A percentile compares a stretch with the other conserved stretches of the same genome.
Conservation (phyloP, 371 early-diverging fungal genomes). For the Rhizopus delemar region DNA sequence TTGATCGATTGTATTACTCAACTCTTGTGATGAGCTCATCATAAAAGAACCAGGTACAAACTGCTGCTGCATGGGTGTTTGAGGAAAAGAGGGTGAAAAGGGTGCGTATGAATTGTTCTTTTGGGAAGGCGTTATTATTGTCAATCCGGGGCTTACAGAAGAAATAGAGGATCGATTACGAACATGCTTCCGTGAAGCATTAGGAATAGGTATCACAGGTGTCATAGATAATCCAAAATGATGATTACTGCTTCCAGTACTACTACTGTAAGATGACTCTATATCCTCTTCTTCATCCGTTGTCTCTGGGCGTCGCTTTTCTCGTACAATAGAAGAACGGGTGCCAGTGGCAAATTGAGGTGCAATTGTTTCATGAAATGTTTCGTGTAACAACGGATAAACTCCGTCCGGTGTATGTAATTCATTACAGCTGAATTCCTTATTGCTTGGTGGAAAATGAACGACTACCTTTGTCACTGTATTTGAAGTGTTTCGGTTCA, state of each 20-base stretch:
- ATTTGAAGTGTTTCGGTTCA: slow-evolving; percentile 6
- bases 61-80: slow-evolving; percentile 5
- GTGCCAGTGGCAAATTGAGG: slow-evolving; percentile 57
- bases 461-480: slow-evolving; percentile 8
- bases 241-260: not conserved
- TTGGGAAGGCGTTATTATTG: slow-evolving; percentile 20
- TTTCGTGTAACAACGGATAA: slow-evolving; percentile 54
- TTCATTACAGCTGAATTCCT: slow-evolving; percentile 44
- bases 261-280: slow-evolving; percentile 2
- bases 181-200: slow-evolving; percentile 20
- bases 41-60: slow-evolving; percentile 15
- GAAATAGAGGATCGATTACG: slow-evolving; percentile 17
- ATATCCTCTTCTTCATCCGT: slow-evolving; percentile 49
- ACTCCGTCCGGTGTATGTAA: slow-evolving; percentile 61
- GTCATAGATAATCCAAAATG: slow-evolving; percentile 19
- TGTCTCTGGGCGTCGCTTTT: slow-evolving; percentile 38
- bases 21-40: slow-evolving; percentile 18
- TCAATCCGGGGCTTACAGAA: slow-evolving; percentile 16
- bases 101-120: slow-evolving; percentile 22
- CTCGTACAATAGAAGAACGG: slow-evolving; percentile 33
- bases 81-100: slow-evolving; percentile 14
- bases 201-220: slow-evolving; percentile 37
- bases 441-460: slow-evolving; percentile 48
- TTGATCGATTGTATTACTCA: slow-evolving; percentile 9
- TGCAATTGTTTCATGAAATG: slow-evolving; percentile 48